Conservation (phyloP, 768 basidiomycete species). For the Hydnum rufescens region DNA sequence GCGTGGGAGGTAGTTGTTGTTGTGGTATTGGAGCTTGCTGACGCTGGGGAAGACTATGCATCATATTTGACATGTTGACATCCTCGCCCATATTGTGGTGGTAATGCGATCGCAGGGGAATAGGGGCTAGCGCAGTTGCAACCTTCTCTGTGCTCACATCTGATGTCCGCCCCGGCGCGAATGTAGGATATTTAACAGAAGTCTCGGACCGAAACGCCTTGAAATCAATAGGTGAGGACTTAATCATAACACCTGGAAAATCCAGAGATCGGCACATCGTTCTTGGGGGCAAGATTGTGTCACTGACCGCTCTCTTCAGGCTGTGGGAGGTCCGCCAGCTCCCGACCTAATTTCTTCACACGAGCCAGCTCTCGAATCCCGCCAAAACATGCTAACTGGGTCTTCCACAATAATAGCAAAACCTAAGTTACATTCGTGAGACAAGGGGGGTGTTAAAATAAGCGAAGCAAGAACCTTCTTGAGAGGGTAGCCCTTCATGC, state of each 20-base stretch:
- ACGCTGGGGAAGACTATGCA: conserved; percentile 12
- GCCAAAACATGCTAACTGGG: conserved; percentile 77
- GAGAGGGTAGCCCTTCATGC: conserved; percentile 87
- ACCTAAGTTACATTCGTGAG: conserved; percentile 30
- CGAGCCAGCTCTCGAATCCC: conserved; percentile 72
- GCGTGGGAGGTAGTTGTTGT: conserved; percentile 30
- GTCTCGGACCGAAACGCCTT: conserved; percentile 80
- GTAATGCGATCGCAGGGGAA: conserved; percentile 86
- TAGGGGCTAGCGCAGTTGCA: conserved; percentile 80
- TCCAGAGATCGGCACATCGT: conserved; percentile 12
- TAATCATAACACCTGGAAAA: conserved; percentile 40
- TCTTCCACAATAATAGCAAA: conserved; percentile 87
- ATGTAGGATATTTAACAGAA: conserved; percentile 90
- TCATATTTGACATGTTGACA: background rate
- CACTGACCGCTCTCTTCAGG: conserved; percentile 29
- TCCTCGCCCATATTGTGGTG: conserved; percentile 48
- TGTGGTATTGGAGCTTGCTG: conserved; percentile 14
- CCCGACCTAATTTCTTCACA: conserved; percentile 69
- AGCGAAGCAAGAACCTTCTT: conserved; percentile 55
- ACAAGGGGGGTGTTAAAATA: background rate
- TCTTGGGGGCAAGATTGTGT: too few species aligned
- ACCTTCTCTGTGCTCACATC: conserved; percentile 31
- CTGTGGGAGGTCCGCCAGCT: conserved; percentile 55
- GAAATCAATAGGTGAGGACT: conserved; percentile 81
- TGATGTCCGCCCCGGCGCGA: conserved; percentile 27